Evolutionary conservation across 177 flowering plant species (phyloP).

Genomic region (Vitis hybrid): DNA sequence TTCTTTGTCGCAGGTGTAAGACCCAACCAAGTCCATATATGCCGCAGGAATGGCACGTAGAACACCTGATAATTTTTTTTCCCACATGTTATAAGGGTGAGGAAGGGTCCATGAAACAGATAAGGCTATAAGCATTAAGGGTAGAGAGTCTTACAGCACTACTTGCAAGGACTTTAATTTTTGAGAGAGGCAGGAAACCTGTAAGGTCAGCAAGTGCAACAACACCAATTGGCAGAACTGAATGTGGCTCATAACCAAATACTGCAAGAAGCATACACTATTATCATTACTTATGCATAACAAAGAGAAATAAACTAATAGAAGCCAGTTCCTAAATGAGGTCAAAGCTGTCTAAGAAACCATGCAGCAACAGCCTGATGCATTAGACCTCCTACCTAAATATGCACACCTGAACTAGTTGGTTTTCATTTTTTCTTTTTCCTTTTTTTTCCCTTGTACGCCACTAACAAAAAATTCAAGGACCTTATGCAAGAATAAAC

Average conservation of each 20-base stretch:
- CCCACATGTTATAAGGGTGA: neutral
- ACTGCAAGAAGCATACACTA: constrained; percentile 45
- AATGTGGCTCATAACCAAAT: constrained; percentile 92
- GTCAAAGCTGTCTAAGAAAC: neutral
- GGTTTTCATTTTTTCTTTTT: neutral
- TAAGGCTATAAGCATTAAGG: neutral
- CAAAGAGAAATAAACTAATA: neutral
- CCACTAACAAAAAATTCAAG: neutral
- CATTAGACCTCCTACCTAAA: neutral
- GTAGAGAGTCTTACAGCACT: constrained; percentile 57
- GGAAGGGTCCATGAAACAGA: neutral
- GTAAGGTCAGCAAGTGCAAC: constrained; percentile 67
- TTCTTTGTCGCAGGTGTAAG: constrained; percentile 68
- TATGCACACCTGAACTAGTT: neutral
- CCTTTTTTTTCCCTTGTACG: neutral
- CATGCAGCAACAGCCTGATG: neutral
- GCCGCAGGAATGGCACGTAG: constrained; percentile 84
- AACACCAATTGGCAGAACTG: constrained; percentile 81
- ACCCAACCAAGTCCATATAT: constrained; percentile 93
- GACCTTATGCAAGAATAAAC: neutral
- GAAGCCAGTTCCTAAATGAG: neutral
- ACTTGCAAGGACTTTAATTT: constrained; percentile 83
- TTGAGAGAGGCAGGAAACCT: constrained; percentile 80
- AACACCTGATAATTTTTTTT: constrained; percentile 51
- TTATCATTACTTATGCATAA: constrained; percentile 2